Conservation (phyloP, 176 grass and related monocot genomes). For the Poa annua region DNA sequence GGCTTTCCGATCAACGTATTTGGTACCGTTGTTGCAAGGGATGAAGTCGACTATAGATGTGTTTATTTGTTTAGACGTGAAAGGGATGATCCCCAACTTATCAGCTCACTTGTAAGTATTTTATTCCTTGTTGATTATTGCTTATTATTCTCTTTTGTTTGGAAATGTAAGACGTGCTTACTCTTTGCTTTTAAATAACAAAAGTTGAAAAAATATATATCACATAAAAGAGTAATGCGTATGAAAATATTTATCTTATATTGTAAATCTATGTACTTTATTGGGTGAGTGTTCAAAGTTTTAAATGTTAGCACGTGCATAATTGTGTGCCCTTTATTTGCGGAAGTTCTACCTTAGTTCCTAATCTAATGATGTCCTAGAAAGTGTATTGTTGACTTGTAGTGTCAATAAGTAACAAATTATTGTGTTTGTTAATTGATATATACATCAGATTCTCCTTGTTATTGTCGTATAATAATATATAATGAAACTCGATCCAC, state of each 20-base stretch:
- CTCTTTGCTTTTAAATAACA: too few relatives aligned
- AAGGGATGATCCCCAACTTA: not conserved
- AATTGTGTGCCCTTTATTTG: not conserved
- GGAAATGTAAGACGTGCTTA: not conserved
- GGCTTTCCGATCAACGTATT: not conserved
- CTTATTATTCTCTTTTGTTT: not conserved
- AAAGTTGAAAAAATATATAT: too few relatives aligned
- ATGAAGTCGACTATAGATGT: not conserved
- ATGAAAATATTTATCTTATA: too few relatives aligned
- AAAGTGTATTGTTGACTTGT: not conserved
- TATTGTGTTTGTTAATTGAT: not conserved
- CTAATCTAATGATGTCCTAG: not conserved
- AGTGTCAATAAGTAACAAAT: not conserved
- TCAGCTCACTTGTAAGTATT: not conserved
- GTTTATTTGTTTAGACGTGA: slow-evolving; percentile 8
- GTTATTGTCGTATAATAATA: too few relatives aligned
- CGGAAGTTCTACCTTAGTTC: not conserved
- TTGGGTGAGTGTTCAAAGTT: too few relatives aligned
- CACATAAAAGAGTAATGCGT: too few relatives aligned
- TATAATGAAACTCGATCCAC: too few relatives aligned
- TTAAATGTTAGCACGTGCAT: not conserved
- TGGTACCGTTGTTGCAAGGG: not conserved
- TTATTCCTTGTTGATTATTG: not conserved
- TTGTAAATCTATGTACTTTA: too few relatives aligned
- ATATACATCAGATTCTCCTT: too few relatives aligned